phyloP scores from a whole-genome alignment of 2,329 filamentous ascomycete genomes.

The Trichoderma guizhouense region DNA sequence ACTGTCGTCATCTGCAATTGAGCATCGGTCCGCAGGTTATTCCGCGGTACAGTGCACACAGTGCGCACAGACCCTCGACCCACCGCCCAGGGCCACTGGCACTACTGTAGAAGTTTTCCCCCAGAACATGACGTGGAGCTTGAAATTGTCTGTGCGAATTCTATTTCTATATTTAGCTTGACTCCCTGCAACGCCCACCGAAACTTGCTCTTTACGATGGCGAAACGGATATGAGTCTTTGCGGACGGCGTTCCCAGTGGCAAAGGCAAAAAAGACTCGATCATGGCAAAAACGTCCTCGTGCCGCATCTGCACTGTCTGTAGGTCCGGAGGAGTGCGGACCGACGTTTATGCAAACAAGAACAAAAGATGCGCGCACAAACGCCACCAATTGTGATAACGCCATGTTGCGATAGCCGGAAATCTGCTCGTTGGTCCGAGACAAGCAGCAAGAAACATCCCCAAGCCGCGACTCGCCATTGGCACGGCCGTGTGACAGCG shows the following conservation, averaged over 20 bases:
- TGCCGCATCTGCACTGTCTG: not conserved
- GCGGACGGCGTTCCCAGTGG: not conserved
- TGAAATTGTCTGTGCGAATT: not conserved
- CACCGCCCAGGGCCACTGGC: not conserved
- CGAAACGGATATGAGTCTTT: not conserved
- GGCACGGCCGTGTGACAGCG: conserved; percentile 5
- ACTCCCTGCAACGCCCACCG: not conserved
- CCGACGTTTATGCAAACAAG: not conserved
- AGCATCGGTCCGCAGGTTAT: not conserved
- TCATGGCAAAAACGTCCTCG: not conserved
- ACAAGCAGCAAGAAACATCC: not conserved
- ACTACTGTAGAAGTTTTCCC: not conserved
- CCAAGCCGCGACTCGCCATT: not conserved
- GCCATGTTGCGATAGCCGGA: not conserved
- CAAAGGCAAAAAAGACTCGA: not conserved
- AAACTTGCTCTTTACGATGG: not conserved
- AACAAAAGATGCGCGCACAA: not conserved
- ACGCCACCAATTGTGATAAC: conserved; percentile 3
- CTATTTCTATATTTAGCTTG: not conserved
- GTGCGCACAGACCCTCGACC: not conserved
- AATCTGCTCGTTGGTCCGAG: not conserved
- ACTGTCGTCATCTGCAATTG: not conserved
- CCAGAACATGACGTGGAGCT: not conserved
- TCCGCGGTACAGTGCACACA: not conserved
- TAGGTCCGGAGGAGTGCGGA: not conserved